These are phyloP conservation scores for Turnera subulata DNA, from an alignment of 345 rosid species.

Conservation along the genomic window DNA sequence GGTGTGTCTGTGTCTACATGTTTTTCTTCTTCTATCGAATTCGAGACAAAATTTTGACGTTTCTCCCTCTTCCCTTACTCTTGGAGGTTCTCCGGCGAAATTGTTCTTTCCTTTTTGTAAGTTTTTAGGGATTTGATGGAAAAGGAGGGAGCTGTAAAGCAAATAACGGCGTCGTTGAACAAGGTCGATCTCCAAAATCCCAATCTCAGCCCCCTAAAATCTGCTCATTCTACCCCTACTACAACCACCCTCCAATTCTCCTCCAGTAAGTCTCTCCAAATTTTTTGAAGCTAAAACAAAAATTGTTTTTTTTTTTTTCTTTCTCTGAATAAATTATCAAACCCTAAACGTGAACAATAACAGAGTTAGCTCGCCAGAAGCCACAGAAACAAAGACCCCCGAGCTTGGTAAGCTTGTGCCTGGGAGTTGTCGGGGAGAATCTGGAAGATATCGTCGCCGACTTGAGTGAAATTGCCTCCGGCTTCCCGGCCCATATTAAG, in stretches of 20 bases:
- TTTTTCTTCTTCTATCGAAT: too few species aligned
- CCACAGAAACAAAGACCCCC: conserved; percentile 43
- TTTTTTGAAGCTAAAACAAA: neutral
- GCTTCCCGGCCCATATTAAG: conserved; percentile 70
- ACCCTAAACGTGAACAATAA: neutral
- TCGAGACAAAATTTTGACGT: too few species aligned
- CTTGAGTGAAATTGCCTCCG: conserved; percentile 51
- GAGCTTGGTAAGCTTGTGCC: conserved; percentile 65
- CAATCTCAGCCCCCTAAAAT: conserved; percentile 21
- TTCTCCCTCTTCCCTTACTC: too few species aligned
- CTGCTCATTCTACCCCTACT: conserved; percentile 18
- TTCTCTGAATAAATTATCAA: too few species aligned
- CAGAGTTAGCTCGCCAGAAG: conserved; percentile 38
- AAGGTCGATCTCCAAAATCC: conserved; percentile 37
- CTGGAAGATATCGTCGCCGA: conserved; percentile 68
- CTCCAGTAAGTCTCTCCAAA: conserved; percentile 31
- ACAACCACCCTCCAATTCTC: conserved; percentile 26
- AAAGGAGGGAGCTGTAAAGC: conserved; percentile 21
- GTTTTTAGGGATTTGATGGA: conserved; percentile 31
- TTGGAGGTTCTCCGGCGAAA: too few species aligned
- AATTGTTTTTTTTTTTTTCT: neutral
- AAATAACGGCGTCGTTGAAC: conserved; percentile 31
- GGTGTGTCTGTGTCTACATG: too few species aligned
- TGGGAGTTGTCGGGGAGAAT: conserved; percentile 74
- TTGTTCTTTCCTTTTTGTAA: neutral